Conservation (phyloP, 164 flowering plant species). For the Saururus chinensis region DNA sequence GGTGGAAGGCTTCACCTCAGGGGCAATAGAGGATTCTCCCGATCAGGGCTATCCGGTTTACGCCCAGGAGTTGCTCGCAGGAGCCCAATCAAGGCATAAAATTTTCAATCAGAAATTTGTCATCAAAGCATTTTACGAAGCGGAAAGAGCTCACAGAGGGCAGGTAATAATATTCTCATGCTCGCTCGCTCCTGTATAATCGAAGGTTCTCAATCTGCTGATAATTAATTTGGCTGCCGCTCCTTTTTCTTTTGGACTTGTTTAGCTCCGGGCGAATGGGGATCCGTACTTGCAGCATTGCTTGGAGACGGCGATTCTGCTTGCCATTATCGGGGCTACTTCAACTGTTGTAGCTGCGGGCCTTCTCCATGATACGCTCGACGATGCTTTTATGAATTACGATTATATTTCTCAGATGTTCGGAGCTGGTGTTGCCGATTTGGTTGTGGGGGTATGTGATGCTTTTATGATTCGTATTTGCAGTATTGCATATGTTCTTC, state of each 20-base stretch:
- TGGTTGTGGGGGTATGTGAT: conserved; percentile 89
- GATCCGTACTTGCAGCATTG: conserved; percentile 97
- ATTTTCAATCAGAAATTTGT: conserved; percentile 66
- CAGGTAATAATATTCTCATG: conserved; percentile 41
- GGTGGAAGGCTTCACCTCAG: conserved; percentile 20
- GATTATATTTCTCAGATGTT: conserved; percentile 49
- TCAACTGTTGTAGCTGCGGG: conserved; percentile 91
- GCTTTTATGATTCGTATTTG: too few relatives aligned
- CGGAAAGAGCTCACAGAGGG: conserved; percentile 92
- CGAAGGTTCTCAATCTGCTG: not conserved
- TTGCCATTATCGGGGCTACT: conserved; percentile 79
- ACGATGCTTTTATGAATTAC: conserved; percentile 63
- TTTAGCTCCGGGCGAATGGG: conserved; percentile 82
- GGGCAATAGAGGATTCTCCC: conserved; percentile 56
- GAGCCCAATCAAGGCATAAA: conserved; percentile 63
- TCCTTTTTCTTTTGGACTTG: conserved; percentile 5
- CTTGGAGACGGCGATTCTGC: conserved; percentile 77
- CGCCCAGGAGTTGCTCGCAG: conserved; percentile 47
- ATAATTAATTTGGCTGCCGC: not conserved
- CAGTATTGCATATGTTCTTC: not conserved
- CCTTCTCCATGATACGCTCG: conserved; percentile 85
- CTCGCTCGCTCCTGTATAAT: not conserved
- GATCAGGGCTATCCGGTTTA: conserved; percentile 31
- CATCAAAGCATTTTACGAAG: conserved; percentile 77
- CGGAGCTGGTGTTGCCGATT: conserved; percentile 80